Base-by-base conservation (phyloP, 2,329 filamentous ascomycete species). In the Sporothrix brunneoviolacea region DNA sequence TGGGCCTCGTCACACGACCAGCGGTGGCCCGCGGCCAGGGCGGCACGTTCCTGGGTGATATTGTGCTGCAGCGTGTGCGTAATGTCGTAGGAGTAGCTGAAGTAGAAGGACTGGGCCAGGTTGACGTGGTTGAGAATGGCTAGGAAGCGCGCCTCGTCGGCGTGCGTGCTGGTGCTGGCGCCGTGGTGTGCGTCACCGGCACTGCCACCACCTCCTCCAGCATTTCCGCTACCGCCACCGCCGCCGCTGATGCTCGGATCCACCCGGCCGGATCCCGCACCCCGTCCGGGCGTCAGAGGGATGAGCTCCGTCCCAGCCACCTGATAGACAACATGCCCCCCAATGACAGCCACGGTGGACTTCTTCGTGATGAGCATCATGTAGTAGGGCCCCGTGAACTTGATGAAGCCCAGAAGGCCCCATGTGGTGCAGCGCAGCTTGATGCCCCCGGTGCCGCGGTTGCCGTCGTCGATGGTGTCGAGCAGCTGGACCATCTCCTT, bases 51-150 rank as follows among this genome's bases (percentile, higher is more conserved):
- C 28, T 82, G 78, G 18, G 83, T 84, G 54, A 98, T 90, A 61
- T 98, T 98, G 62, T 91, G 83, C 65, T 98, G 93, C 41, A 98
- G 72, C 1, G 90, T 95, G 48, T 84, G 81, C 1, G 93, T 98
- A 58, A 97, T 86, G 64, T 98, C 89, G 69, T 98, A 98, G 0
- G 91, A 94, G 65, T 96, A 96, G 70, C 91, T 96, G 71, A 96
- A 98, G 68, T 98, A 98, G 66, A 98, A 98, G 0, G 88, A 94
- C 51, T 86, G 80, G 0, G 86, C 90, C 54, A 98, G 71, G 65
- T 98, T 93, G 28, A 98, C 75, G 58, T 95, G 95, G 64, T 88
- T 90, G 39, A 98, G 74, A 47, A 96, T 97, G 22, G 81, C 79
- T 30, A 97, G 75, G 61, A 95, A 97, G 24, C 91, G 83, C 35